Evolutionary conservation across 2,329 filamentous ascomycete species (phyloP), one percentile per base, ranked within the genome.

Genomic region (Emergomyces pasteurianus): DNA sequence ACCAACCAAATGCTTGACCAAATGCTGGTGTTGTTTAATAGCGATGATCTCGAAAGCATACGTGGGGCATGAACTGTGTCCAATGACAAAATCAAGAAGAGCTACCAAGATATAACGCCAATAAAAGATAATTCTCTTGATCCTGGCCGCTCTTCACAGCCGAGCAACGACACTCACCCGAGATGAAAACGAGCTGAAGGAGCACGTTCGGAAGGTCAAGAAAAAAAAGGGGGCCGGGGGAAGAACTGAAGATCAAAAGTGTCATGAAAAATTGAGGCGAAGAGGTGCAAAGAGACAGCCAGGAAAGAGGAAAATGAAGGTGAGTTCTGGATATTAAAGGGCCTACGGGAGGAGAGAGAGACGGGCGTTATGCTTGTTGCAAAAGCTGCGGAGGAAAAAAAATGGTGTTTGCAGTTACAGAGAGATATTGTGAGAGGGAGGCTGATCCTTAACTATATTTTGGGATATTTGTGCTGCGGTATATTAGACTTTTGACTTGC

Each of bases 321-420:
- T 43, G 78, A 79, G 60, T 67, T 83, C 9, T 71, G 73, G 0
- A 70, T 75, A 16, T 67, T 80, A 34, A 77, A 78, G 62, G 73
- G 77, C 54, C 82, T 81, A 66, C 76, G 79, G 61, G 65, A 72
- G 47, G 81, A 84, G 70, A 78, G 81, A 58, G 73, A 75, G 60
- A 67, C 81, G 59, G 73, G 82, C 66, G 71, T 79, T 57, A 70
- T 71, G 67, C 77, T 83, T 68, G 75, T 85, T 62, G 78, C n/a
- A 77, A 36, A 79, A 79, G 43, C 66, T 86, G 69, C 82, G 86
- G 71, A 75, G 72, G 50, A 81, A 85, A 73, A 85, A 82, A 80
- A 16, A 72, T 68, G 40, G 67, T 86, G 60, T 65, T 62, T 49
- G 65, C 63, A 3, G 64, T 62, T 49, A 65, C 63, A 3, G 64